Evolutionary conservation across 345 rosid species (phyloP).

Genomic region (Theobroma cacao): DNA sequence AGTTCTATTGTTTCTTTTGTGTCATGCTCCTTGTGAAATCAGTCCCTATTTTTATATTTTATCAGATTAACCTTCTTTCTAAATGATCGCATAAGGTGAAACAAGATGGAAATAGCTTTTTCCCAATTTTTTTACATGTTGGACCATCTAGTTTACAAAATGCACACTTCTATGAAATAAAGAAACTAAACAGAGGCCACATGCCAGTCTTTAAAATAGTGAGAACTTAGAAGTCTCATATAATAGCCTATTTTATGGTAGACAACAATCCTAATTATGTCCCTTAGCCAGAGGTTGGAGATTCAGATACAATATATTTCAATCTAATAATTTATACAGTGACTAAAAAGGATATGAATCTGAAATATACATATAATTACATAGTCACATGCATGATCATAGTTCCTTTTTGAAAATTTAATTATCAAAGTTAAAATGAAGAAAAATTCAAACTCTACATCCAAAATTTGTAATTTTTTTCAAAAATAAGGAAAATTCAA

Average conservation of each 20-base stretch:
- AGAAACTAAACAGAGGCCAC: neutral
- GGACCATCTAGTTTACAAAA: neutral
- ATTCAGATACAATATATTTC: neutral
- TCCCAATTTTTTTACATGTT: neutral
- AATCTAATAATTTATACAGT: neutral
- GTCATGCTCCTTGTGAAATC: neutral
- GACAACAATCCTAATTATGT: neutral
- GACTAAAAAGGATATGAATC: neutral
- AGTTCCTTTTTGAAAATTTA: neutral
- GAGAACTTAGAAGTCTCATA: neutral
- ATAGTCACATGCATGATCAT: neutral
- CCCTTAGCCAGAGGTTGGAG: neutral
- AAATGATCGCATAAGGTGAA: neutral
- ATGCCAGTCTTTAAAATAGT: neutral
- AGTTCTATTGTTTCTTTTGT: neutral
- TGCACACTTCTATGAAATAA: neutral
- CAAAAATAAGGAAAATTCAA: neutral
- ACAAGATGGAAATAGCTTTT: neutral
- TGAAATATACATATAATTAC: neutral
- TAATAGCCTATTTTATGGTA: neutral
- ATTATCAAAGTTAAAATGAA: neutral
- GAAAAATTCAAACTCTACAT: neutral
- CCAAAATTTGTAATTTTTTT: neutral
- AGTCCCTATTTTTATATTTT: neutral
- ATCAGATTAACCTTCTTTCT: neutral